Percentiles rank a stretch among this genome's conserved stretches.
These are phyloP conservation scores for Scedosporium minutisporum DNA, from an alignment of 2,329 filamentous ascomycete genomes.

Conservation along the genomic window DNA sequence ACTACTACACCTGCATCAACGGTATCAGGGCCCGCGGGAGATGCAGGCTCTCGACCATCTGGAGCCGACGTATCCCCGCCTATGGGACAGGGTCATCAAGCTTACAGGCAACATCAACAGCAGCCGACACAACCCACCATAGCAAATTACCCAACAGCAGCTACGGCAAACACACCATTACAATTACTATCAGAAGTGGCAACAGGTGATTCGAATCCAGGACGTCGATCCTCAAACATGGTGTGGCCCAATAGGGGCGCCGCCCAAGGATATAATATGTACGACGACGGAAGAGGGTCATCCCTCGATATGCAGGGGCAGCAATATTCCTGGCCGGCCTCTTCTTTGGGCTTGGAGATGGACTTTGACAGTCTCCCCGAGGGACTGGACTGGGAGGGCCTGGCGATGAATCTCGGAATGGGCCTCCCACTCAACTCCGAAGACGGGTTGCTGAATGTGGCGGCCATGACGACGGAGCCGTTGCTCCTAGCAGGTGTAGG, in stretches of 20 bases:
- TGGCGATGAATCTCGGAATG: slow-evolving; percentile 10
- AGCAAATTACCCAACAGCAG: slow-evolving; percentile 14
- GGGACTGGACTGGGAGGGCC: slow-evolving; percentile 10
- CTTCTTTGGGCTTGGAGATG: slow-evolving; percentile 2
- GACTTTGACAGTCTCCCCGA: slow-evolving; percentile 1
- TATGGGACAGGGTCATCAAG: neutral
- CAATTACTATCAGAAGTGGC: slow-evolving; percentile 49
- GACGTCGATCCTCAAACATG: neutral
- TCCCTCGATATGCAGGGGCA: neutral
- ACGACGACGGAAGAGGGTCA: neutral
- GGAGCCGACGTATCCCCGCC: neutral
- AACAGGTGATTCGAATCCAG: slow-evolving; percentile 19
- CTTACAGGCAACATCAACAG: neutral
- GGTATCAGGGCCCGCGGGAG: too few species aligned
- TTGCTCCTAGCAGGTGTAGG: slow-evolving; percentile 3
- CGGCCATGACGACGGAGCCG: slow-evolving; percentile 3
- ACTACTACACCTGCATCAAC: neutral
- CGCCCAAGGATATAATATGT: neutral
- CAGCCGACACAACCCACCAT: neutral
- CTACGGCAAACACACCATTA: slow-evolving; percentile 39
- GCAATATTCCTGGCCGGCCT: neutral
- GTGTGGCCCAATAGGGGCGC: neutral
- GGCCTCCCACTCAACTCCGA: slow-evolving; percentile 8
- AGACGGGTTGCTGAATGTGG: slow-evolving; percentile 3
- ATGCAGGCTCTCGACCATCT: neutral